Evolutionary conservation across 78 protist genomes (phyloP).

Genomic region (Cyanophora paradoxa): DNA sequence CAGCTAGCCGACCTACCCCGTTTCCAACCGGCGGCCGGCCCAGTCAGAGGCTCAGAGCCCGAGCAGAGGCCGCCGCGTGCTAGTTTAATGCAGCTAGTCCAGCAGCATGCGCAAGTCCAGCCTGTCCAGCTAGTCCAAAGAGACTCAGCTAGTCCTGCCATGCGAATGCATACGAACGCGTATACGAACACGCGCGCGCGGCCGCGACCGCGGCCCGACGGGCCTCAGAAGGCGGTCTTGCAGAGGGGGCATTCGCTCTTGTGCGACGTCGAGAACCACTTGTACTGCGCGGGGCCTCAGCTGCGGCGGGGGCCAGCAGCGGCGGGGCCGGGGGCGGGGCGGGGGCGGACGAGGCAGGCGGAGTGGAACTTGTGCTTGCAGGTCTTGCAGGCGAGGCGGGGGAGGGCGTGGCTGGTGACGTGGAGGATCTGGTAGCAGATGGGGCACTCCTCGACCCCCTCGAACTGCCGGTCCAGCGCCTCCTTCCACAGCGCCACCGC

Average conservation of each 20-base stretch:
- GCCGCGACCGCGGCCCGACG: neutral
- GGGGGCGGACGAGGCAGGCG: constrained; percentile 54
- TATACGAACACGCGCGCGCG: neutral
- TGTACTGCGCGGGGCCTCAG: too few relatives aligned
- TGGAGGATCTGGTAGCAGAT: constrained; percentile 63
- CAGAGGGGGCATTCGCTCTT: constrained; percentile 59
- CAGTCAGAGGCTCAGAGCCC: too few relatives aligned
- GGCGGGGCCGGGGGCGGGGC: too few relatives aligned
- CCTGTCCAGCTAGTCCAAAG: too few relatives aligned
- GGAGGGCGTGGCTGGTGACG: constrained; percentile 33
- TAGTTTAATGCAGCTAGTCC: too few relatives aligned
- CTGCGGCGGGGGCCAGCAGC: too few relatives aligned
- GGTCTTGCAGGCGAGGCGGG: constrained; percentile 49
- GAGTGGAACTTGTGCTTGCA: constrained; percentile 34
- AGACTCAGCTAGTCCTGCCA: too few relatives aligned
- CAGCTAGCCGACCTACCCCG: too few relatives aligned
- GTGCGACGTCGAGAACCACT: constrained; percentile 53
- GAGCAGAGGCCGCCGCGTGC: too few relatives aligned
- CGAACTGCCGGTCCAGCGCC: constrained; percentile 30
- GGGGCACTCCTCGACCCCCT: constrained; percentile 75
- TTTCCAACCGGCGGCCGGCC: too few relatives aligned
- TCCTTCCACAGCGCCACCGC: constrained; percentile 52
- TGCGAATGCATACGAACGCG: neutral
- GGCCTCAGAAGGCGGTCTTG: constrained; percentile 3
- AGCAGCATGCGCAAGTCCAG: too few relatives aligned